Conservation (phyloP, 495 filamentous ascomycete species). For the Penicillium daleae region DNA sequence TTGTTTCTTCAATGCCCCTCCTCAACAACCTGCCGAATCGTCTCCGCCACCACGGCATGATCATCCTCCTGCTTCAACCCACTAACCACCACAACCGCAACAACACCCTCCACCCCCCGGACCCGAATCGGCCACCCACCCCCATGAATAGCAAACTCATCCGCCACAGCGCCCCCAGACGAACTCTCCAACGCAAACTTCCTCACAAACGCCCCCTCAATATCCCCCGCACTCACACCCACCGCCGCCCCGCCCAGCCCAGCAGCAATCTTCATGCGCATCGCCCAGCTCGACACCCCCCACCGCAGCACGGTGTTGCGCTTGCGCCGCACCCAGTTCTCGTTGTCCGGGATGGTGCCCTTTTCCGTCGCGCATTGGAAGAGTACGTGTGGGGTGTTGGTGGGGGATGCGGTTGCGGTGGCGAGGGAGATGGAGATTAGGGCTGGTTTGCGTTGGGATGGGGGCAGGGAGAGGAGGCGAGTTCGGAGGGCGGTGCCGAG, state of each 20-base stretch:
- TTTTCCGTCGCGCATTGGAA: conserved; percentile 62
- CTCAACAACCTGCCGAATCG: conserved; percentile 53
- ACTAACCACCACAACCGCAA: conserved; percentile 74
- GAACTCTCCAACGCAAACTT: conserved; percentile 56
- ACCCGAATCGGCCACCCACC: conserved; percentile 74
- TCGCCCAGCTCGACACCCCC: conserved; percentile 67
- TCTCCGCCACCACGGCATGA: conserved; percentile 73
- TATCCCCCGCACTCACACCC: conserved; percentile 31
- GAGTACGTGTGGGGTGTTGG: conserved; percentile 55
- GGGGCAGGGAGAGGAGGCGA: conserved; percentile 58
- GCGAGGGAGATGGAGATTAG: conserved; percentile 67
- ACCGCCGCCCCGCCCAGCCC: conserved; percentile 12
- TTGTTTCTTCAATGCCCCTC: conserved; percentile 26
- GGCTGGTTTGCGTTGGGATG: conserved; percentile 51
- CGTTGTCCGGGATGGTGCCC: conserved; percentile 65
- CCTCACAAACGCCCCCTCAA: conserved; percentile 61
- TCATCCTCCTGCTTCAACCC: conserved; percentile 79
- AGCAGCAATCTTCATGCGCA: conserved; percentile 59
- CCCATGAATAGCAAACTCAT: conserved; percentile 74
- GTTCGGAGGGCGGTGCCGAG: conserved; percentile 66
- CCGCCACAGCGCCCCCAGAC: conserved; percentile 49
- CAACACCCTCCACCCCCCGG: conserved; percentile 68
- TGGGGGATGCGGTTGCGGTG: conserved; percentile 42
- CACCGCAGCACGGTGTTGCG: conserved; percentile 71
- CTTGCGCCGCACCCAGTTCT: conserved; percentile 64